Evolutionary conservation across 208 protist genomes (phyloP).

Genomic region (Endotrypanum monterogeii): DNA sequence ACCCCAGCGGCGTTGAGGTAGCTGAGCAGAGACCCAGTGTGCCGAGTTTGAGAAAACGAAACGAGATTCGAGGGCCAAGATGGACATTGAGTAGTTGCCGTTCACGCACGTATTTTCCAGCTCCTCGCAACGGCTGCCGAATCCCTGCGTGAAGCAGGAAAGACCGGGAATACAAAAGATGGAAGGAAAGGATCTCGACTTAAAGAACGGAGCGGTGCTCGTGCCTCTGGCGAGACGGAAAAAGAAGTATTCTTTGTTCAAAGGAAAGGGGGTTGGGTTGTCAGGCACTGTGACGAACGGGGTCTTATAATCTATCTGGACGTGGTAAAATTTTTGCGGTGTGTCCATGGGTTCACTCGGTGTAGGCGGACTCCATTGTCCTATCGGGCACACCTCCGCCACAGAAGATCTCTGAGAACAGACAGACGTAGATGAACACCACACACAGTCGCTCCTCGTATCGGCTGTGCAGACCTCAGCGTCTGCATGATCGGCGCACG

Average conservation of each 20-base stretch:
- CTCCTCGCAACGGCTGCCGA: not conserved
- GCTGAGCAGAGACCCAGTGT: not conserved
- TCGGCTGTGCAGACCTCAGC: conserved; percentile 8
- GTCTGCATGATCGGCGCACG: conserved; percentile 2
- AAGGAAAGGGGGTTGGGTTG: not conserved
- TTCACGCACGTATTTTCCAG: conserved; percentile 26
- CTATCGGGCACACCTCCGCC: conserved; percentile 23
- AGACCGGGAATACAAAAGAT: conserved; percentile 7
- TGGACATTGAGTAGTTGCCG: conserved; percentile 33
- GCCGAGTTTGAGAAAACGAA: not conserved
- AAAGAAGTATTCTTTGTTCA: not conserved
- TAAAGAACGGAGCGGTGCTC: not conserved
- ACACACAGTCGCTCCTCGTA: conserved; percentile 15
- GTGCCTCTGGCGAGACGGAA: not conserved
- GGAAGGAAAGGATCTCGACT: not conserved
- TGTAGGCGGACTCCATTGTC: conserved; percentile 13
- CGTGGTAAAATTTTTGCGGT: conserved; percentile 20
- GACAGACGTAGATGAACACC: conserved; percentile 21
- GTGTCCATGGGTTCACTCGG: not conserved
- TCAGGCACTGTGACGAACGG: not conserved
- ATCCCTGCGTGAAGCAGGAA: not conserved
- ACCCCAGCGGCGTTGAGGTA: not conserved
- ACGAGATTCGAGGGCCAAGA: conserved; percentile 24
- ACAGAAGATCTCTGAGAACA: conserved; percentile 9
- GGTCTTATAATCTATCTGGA: conserved; percentile 4